Base-by-base conservation (phyloP, 257 asterid species). In the Mitragyna speciosa region DNA sequence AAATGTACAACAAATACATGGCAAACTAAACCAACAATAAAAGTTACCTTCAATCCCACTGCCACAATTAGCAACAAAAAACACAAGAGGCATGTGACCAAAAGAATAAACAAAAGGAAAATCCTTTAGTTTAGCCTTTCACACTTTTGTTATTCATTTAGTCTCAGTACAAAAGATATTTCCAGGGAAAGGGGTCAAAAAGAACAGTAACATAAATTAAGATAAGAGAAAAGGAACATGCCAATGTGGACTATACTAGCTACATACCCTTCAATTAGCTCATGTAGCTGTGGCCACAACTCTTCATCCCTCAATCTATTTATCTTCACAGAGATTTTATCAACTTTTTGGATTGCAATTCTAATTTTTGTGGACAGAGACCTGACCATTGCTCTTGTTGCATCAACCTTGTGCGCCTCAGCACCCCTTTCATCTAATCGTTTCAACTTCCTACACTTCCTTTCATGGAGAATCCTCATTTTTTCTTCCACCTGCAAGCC, bases 291-390 rank as follows among this genome's bases (percentile, higher is more conserved):
- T 14, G 98, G 99, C 99, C 99, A 95, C 81, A 93, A 83, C 72
- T 93, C 99, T 63, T 92, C 94, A 52, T 95, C 99, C 83, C 99
- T 92, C 91, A 95, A 82, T 77, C 36, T 84, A 85, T 92, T 92
- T 82, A 95, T 93, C 92, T 85, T 92, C 89, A 87, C 96, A 22
- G 99, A 95, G 73, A 93, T 92, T 85, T 89, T 93, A 87, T 95
- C 99, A 63, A 93, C 99, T 31, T 92, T 92, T 87, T 95, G 98
- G 84, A 95, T 95, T 17, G 98, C 93, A 52, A 96, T 92, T 84
- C 88, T 86, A 33, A 96, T 94, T 85, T 91, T 96, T 56, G 99
- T 92, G 79, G 99, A 94, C 72, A 96, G 90, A 78, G 90, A 86
- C 86, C 92, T 88, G 79, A 96, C 96, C 79, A 91, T 47, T 61